phyloP scores from a whole-genome alignment of 148 eudicot species.

The Talinum fruticosum region DNA sequence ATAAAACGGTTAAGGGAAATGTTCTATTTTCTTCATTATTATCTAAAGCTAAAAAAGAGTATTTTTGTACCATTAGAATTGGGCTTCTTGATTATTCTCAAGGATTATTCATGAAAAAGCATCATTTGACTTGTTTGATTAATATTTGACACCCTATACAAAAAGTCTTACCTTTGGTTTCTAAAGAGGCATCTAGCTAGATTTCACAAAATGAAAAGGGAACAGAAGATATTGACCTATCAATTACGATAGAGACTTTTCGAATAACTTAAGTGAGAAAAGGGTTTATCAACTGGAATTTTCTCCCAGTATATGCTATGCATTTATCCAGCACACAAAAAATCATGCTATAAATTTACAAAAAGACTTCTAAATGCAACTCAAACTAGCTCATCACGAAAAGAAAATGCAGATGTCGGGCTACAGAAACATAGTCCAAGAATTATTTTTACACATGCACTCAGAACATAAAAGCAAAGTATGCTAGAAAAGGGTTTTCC shows the following conservation, averaged over 20 bases:
- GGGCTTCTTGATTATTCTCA: too few species aligned
- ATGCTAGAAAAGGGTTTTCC: background rate
- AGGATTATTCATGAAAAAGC: too few species aligned
- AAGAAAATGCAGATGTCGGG: background rate
- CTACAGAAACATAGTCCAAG: background rate
- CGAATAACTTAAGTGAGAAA: background rate
- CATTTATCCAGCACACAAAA: background rate
- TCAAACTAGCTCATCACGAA: background rate
- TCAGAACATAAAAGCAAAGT: background rate
- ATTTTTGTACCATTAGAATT: too few species aligned
- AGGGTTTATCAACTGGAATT: conserved; percentile 8
- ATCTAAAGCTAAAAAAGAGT: too few species aligned
- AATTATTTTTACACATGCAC: background rate
- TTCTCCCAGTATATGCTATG: conserved; percentile 11
- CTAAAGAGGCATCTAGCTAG: too few species aligned
- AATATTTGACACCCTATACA: too few species aligned
- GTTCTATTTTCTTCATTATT: background rate
- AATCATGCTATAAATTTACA: background rate
- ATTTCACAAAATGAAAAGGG: too few species aligned
- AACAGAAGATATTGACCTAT: too few species aligned
- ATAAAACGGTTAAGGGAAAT: background rate
- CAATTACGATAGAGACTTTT: too few species aligned
- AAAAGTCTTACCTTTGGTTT: too few species aligned
- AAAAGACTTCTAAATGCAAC: background rate
- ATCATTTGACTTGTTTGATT: too few species aligned